Conservation (phyloP, 108 stramenopile species). For the Cyclostephanos invisitatus region DNA sequence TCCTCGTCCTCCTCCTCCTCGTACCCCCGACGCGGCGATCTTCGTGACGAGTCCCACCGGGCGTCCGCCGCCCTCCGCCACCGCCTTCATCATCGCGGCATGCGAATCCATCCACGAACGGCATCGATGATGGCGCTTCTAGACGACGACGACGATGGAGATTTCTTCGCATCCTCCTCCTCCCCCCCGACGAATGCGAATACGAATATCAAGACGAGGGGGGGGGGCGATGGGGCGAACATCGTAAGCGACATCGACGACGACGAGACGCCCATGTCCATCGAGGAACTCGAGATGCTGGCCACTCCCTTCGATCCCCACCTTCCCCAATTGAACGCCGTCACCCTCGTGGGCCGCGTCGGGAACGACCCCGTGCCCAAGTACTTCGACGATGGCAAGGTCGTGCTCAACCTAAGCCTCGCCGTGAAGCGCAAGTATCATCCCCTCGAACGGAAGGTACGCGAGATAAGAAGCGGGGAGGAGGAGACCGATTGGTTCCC, state of each 20-base stretch:
- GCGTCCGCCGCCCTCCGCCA: too few relatives aligned
- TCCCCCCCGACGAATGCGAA: background rate
- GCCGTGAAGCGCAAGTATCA: constrained; percentile 88
- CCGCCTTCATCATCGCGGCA: too few relatives aligned
- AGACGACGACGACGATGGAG: background rate
- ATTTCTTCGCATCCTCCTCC: background rate
- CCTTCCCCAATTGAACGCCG: constrained; percentile 75
- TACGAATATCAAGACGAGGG: too few relatives aligned
- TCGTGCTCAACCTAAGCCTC: constrained; percentile 80
- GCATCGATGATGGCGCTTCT: background rate
- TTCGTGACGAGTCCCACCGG: background rate
- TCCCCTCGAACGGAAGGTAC: constrained; percentile 67
- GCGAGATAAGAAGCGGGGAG: constrained; percentile 65
- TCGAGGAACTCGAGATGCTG: constrained; percentile 47
- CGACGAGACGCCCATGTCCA: constrained; percentile 21
- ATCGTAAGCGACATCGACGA: constrained; percentile 29
- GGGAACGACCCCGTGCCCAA: constrained; percentile 81
- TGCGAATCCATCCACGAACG: background rate
- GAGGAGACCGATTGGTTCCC: constrained; percentile 95
- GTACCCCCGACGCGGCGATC: background rate
- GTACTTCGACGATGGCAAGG: constrained; percentile 90
- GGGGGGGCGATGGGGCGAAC: constrained; percentile 11
- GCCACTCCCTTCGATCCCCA: constrained; percentile 71
- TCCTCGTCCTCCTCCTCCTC: too few relatives aligned
- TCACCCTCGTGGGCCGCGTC: constrained; percentile 82